A percentile compares a stretch with the other conserved stretches of the same genome.
Evolutionary conservation across 495 filamentous ascomycete genomes (phyloP).

Genomic region (Penicillium atrosanguineum): DNA sequence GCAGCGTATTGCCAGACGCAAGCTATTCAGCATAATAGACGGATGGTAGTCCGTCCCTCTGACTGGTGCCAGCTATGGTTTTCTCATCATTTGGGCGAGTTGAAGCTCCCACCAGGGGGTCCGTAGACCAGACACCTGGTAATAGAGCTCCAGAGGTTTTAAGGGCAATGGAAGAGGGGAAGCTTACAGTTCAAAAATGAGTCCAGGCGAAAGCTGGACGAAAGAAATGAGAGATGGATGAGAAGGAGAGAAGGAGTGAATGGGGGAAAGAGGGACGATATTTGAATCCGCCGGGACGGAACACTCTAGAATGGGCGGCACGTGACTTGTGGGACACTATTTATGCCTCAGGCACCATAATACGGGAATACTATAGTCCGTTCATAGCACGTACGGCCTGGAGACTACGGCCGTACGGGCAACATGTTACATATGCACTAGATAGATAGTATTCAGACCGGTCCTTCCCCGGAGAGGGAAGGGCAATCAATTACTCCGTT

Average conservation of each 20-base stretch:
- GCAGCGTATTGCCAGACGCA: constrained; percentile 42
- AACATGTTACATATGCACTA: too few relatives aligned
- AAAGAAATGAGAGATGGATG: constrained; percentile 7
- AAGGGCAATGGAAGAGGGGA: constrained; percentile 1
- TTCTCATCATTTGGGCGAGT: constrained; percentile 44
- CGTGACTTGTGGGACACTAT: constrained; percentile 30
- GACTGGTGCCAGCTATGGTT: constrained; percentile 51
- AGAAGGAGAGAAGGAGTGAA: constrained; percentile 8
- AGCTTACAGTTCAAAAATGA: constrained; percentile 23
- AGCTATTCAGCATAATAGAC: constrained; percentile 40
- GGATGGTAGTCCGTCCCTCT: constrained; percentile 29
- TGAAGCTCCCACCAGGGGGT: constrained; percentile 1
- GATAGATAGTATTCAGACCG: too few relatives aligned
- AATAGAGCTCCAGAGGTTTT: background rate
- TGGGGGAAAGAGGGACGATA: constrained; percentile 14
- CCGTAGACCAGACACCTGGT: too few relatives aligned
- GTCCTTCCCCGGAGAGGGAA: too few relatives aligned
- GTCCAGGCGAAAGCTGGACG: constrained; percentile 6
- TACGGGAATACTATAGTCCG: too few relatives aligned
- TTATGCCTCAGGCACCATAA: too few relatives aligned
- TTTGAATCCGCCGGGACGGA: constrained; percentile 33
- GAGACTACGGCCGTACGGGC: too few relatives aligned
- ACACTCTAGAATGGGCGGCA: constrained; percentile 46
- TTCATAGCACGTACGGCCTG: too few relatives aligned
- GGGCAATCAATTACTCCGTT: too few relatives aligned